These are phyloP conservation scores for Chenopodium quinoa DNA, from an alignment of 148 eudicot species.

Conservation along the genomic window DNA sequence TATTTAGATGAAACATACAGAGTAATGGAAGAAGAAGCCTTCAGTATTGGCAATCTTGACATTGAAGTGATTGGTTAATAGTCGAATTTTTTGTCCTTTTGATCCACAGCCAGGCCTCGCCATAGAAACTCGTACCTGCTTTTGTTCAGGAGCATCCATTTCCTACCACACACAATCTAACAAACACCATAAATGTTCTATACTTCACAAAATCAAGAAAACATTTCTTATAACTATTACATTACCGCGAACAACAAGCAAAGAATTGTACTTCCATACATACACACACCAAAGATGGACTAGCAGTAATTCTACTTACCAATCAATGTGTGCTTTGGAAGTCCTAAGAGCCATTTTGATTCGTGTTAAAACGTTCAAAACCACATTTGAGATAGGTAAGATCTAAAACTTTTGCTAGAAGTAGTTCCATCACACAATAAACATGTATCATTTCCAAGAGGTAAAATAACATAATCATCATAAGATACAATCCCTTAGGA, in stretches of 20 bases:
- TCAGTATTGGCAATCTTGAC: constrained; percentile 19
- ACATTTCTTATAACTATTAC: background rate
- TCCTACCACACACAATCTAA: background rate
- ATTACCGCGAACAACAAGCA: background rate
- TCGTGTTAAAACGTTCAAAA: no score
- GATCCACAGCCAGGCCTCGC: constrained; percentile 11
- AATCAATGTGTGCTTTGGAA: no score
- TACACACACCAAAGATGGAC: no score
- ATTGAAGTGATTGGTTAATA: constrained; percentile 26
- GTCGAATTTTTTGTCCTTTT: constrained; percentile 12
- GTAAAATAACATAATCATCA: no score
- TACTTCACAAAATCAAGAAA: background rate
- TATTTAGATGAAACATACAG: constrained; percentile 23
- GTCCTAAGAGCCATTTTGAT: no score
- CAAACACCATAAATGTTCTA: background rate
- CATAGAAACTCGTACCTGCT: background rate
- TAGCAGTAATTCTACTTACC: no score
- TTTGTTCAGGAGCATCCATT: constrained; percentile 16
- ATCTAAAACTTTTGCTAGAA: no score
- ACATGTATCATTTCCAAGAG: no score
- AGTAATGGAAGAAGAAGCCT: constrained; percentile 34
- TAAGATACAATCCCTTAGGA: no score
- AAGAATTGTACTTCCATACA: no score
- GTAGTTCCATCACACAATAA: no score
- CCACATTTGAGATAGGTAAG: no score